A percentile compares a stretch with the other conserved stretches of the same genome.
Conservation (phyloP, 352 stramenopile species). For the Phytophthora parvispora region DNA sequence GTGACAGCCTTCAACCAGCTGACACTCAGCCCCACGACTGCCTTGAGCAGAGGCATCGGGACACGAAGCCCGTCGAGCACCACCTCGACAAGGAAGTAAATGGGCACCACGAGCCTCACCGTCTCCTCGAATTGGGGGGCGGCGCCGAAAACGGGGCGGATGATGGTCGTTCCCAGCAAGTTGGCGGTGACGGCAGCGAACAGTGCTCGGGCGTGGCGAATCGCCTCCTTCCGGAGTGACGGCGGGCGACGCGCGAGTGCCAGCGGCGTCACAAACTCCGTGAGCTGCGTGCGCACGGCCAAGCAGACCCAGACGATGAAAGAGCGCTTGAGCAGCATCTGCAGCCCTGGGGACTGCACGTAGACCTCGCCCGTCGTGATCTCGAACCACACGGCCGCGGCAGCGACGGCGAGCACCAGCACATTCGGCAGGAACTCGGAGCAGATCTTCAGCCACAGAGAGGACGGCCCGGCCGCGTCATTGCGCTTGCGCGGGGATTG, state of each 20-base stretch:
- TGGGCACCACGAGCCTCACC: slow-evolving; percentile 62
- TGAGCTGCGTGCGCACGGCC: slow-evolving; percentile 53
- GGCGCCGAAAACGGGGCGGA: slow-evolving; percentile 66
- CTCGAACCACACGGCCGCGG: slow-evolving; percentile 57
- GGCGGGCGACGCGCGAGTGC: slow-evolving; percentile 31
- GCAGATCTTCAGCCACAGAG: slow-evolving; percentile 27
- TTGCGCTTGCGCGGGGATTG: slow-evolving; percentile 5
- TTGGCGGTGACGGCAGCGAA: slow-evolving; percentile 67
- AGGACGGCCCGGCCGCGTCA: slow-evolving; percentile 2
- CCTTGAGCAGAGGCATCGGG: slow-evolving; percentile 55
- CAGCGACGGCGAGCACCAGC: slow-evolving; percentile 49
- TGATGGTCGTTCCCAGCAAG: slow-evolving; percentile 72
- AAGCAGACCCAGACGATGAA: slow-evolving; percentile 79
- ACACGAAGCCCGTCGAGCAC: slow-evolving; percentile 50
- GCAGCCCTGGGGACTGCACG: slow-evolving; percentile 52
- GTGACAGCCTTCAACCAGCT: slow-evolving; percentile 83
- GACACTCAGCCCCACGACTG: slow-evolving; percentile 63
- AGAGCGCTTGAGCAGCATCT: slow-evolving; percentile 55
- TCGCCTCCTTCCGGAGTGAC: slow-evolving; percentile 45
- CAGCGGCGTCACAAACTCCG: slow-evolving; percentile 47
- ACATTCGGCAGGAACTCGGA: slow-evolving; percentile 44
- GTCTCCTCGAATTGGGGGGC: slow-evolving; percentile 70
- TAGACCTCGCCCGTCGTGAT: slow-evolving; percentile 65
- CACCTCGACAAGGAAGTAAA: slow-evolving; percentile 62
- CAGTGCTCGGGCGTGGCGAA: slow-evolving; percentile 54